Evolutionary conservation across 306 rosid species (phyloP).

Genomic region (Abrus precatorius): DNA sequence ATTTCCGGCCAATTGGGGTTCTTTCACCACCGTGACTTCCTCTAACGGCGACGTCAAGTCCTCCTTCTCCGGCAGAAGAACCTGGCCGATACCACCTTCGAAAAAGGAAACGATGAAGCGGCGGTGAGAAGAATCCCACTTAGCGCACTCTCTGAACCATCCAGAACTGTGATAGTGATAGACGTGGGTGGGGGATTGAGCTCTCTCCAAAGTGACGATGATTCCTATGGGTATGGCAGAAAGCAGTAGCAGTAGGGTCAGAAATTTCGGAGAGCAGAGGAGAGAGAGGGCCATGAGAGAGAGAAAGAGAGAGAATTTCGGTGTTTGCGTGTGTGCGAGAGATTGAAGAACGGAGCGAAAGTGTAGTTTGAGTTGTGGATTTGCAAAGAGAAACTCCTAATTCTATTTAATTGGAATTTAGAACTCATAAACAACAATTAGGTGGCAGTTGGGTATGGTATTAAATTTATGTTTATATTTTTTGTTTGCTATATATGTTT

Average conservation of each 20-base stretch:
- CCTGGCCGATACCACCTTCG: conserved; percentile 74
- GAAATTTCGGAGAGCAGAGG: conserved; percentile 59
- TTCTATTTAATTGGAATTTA: too few species aligned
- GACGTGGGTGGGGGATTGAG: conserved; percentile 66
- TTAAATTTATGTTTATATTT: too few species aligned
- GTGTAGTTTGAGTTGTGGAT: neutral
- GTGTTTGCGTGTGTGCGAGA: neutral
- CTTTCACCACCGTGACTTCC: conserved; percentile 65
- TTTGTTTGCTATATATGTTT: too few species aligned
- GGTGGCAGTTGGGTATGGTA: conserved; percentile 7
- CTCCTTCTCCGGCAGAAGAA: conserved; percentile 49
- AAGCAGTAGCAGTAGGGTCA: conserved; percentile 59
- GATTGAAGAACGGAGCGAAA: too few species aligned
- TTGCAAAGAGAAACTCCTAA: neutral
- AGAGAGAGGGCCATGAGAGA: conserved; percentile 48
- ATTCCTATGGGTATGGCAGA: conserved; percentile 79
- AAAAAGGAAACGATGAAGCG: conserved; percentile 74
- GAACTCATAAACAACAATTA: neutral
- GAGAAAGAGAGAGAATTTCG: neutral
- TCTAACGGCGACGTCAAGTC: conserved; percentile 43
- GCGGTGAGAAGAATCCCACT: conserved; percentile 74
- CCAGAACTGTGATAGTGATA: conserved; percentile 75
- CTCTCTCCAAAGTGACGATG: conserved; percentile 74
- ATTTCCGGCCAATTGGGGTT: conserved; percentile 67
- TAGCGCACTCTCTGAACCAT: conserved; percentile 77